Evolutionary conservation across 2,329 filamentous ascomycete genomes (phyloP), one percentile per base, ranked within the genome.

Genomic region (Pezicula carpinea): DNA sequence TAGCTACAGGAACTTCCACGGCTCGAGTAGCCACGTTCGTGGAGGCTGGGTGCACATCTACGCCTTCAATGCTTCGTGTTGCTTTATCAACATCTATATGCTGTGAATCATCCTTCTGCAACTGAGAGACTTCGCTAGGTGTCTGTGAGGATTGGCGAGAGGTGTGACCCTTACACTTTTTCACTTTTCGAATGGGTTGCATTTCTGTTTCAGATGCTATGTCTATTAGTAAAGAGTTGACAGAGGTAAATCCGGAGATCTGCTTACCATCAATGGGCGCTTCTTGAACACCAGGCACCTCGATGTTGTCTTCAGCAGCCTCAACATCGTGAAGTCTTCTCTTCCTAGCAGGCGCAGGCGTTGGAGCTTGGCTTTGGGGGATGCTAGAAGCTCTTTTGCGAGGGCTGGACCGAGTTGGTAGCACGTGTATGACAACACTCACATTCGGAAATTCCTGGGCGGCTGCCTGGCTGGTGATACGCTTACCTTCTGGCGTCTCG

Each of bases 251-350:
- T 43, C 32, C 32, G 10, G 32, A 6, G 17, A 17, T 4, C 56
- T 47, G 34, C 23, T 52, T 47, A 51, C 41, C 44, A 23, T 48
- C 31, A 47, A 33, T 29, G 11, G 32, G 36, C 18, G 23, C 38
- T 18, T 56, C 53, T 42, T 59, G 58, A 39, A 52, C 59, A 42
- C 55, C 54, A 41, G 53, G 51, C 26, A 59, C 53, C 17, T 56
- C 53, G 29, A 39, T 45, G 3, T 23, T 18, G 36, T 53, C 42
- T 22, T 50, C 45, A 11, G 29, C n/a, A 19, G 21, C 38, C 15
- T 19, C n/a, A 15, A 34, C 33, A 13, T 53, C 52, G 18, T 47
- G 43, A 29, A 46, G 23, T 38, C 56, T 62, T 15, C 54, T 53
- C 47, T 60, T 39, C 21, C n/a, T n/a, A n/a, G 35, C 6, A 1